Evolutionary conservation across 768 basidiomycete genomes (phyloP).

Genomic region (Lactarius indigo): DNA sequence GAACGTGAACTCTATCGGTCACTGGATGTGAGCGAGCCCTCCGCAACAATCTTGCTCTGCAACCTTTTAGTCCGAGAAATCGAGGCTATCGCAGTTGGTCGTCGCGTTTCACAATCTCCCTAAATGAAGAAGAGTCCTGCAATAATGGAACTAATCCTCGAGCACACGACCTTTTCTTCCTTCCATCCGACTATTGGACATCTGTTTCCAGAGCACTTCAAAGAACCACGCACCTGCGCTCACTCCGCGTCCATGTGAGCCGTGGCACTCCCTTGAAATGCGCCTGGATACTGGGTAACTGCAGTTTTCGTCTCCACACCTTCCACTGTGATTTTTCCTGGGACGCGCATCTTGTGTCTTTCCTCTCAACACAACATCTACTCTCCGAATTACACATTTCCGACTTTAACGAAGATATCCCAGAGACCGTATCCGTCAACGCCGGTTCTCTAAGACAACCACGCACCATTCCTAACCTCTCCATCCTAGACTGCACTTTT

Average conservation of each 20-base stretch:
- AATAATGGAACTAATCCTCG: constrained; percentile 26
- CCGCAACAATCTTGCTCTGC: constrained; percentile 44
- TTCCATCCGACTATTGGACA: constrained; percentile 47
- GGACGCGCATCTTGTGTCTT: constrained; percentile 52
- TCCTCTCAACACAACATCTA: constrained; percentile 46
- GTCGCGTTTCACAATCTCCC: constrained; percentile 50
- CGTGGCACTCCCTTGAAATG: constrained; percentile 29
- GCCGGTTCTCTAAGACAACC: constrained; percentile 30
- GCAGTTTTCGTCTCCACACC: constrained; percentile 51
- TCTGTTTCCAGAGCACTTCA: constrained; percentile 48
- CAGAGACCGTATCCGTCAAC: constrained; percentile 26
- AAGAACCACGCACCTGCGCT: constrained; percentile 44
- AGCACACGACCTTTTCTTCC: constrained; percentile 26
- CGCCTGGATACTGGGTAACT: constrained; percentile 40
- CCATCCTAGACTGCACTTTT: constrained; percentile 63
- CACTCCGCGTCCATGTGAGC: constrained; percentile 47
- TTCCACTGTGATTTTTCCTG: constrained; percentile 68
- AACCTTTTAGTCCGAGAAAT: constrained; percentile 41
- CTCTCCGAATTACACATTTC: constrained; percentile 46
- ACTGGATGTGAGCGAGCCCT: constrained; percentile 43
- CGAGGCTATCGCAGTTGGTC: constrained; percentile 50
- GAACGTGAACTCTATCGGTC: constrained; percentile 61
- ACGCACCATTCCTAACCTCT: constrained; percentile 44
- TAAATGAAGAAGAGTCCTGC: constrained; percentile 32
- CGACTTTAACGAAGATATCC: constrained; percentile 34